Conservation (phyloP, 495 filamentous ascomycete species). For the Pseudoneurospora amorphoporcata region DNA sequence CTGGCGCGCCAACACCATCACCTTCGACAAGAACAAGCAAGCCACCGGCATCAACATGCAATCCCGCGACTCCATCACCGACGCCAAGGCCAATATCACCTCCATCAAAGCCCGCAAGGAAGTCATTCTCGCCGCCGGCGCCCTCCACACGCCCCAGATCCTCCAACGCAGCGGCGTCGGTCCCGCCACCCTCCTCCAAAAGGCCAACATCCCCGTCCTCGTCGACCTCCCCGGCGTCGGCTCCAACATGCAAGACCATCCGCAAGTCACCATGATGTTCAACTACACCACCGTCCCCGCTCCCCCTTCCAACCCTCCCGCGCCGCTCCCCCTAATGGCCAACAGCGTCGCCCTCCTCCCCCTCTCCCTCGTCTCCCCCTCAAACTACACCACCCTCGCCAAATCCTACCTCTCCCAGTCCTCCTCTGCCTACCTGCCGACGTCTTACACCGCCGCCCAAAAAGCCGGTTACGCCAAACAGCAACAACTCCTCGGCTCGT, state of each 20-base stretch:
- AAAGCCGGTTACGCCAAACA: no score
- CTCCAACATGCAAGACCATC: constrained; percentile 38
- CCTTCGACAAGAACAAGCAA: constrained; percentile 5
- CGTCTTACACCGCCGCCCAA: no score
- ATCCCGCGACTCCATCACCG: constrained; percentile 27
- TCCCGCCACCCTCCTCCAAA: constrained; percentile 25
- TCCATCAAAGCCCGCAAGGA: constrained; percentile 30
- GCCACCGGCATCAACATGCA: constrained; percentile 28
- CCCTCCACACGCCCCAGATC: constrained; percentile 41
- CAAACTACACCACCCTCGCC: constrained; percentile 12
- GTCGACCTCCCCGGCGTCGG: constrained; percentile 38
- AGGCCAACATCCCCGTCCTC: constrained; percentile 28
- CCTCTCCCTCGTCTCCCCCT: constrained; percentile 7
- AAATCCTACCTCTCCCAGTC: constrained; percentile 21
- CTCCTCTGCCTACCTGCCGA: not conserved
- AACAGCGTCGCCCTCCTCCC: constrained; percentile 14
- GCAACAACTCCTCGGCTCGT: constrained; percentile 14
- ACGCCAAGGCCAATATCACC: constrained; percentile 30
- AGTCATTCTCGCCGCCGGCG: constrained; percentile 42
- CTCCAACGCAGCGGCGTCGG: constrained; percentile 43
- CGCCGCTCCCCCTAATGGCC: constrained; percentile 14
- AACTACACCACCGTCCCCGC: constrained; percentile 14
- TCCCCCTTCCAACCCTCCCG: not conserved
- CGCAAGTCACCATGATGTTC: constrained; percentile 2
- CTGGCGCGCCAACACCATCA: not conserved